Conservation (phyloP, 768 basidiomycete genomes). For the Phaeotremella skinneri region DNA sequence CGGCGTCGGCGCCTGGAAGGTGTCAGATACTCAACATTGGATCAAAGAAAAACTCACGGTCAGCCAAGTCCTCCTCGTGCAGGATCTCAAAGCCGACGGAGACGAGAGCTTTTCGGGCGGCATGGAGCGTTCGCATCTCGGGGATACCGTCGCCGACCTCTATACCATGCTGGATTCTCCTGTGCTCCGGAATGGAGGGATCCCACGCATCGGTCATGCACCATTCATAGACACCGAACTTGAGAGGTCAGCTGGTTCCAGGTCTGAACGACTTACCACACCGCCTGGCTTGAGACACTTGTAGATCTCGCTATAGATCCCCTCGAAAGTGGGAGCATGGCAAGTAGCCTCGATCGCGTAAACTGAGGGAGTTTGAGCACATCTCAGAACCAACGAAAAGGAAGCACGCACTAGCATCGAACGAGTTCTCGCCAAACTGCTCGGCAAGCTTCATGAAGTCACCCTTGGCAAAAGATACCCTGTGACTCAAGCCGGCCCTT, state of each 20-base stretch:
- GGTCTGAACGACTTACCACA: slow-evolving; percentile 60
- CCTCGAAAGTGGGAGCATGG: slow-evolving; percentile 93
- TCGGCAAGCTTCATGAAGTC: slow-evolving; percentile 95
- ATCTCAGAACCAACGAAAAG: slow-evolving; percentile 5
- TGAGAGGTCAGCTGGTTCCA: slow-evolving; percentile 1
- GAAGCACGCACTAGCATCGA: slow-evolving; percentile 77
- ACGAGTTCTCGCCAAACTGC: slow-evolving; percentile 85
- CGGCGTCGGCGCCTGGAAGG: slow-evolving; percentile 38
- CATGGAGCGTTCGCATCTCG: slow-evolving; percentile 79
- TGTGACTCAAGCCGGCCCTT: slow-evolving; percentile 68
- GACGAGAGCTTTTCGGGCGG: slow-evolving; percentile 71
- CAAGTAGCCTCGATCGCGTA: slow-evolving; percentile 98
- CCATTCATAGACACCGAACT: slow-evolving; percentile 99
- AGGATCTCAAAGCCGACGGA: slow-evolving; percentile 81
- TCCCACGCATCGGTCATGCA: slow-evolving; percentile 94
- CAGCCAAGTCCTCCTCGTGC: slow-evolving; percentile 92
- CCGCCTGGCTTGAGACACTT: slow-evolving; percentile 96
- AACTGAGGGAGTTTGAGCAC: slow-evolving; percentile 55
- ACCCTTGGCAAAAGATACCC: slow-evolving; percentile 80
- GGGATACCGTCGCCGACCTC: slow-evolving; percentile 96
- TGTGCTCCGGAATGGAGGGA: slow-evolving; percentile 77
- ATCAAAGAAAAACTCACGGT: slow-evolving; percentile 61
- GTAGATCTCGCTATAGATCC: slow-evolving; percentile 88
- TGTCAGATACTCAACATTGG: no score
- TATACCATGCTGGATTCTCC: slow-evolving; percentile 82